Percentiles rank a stretch among this genome's conserved stretches.
phyloP scores from a whole-genome alignment of 371 early-diverging fungal species.

The Hamiltosporidium tvaerminnensis region DNA sequence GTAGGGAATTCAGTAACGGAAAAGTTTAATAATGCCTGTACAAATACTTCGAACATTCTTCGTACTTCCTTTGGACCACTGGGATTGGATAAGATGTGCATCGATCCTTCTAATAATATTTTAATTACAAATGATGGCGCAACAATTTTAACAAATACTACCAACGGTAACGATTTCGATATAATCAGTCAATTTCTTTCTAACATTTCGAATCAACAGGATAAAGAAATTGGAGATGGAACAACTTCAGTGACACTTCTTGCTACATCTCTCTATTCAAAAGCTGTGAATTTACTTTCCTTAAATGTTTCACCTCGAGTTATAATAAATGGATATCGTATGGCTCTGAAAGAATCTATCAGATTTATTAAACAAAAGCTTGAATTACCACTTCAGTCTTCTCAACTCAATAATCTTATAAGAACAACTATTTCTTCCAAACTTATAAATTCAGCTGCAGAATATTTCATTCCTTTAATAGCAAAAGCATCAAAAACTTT shows the following conservation, averaged over 20 bases:
- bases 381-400: constrained; percentile 57
- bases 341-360: constrained; percentile 92
- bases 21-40: too few relatives aligned
- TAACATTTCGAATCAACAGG: constrained; percentile 95
- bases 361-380: constrained; percentile 86
- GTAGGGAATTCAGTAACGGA: too few relatives aligned
- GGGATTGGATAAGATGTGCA: constrained; percentile 98
- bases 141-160: constrained; percentile 83
- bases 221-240: constrained; percentile 98
- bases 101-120: constrained; percentile 95
- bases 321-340: constrained; percentile 85
- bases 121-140: constrained; percentile 99
- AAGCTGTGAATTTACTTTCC: constrained; percentile 84
- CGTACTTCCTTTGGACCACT: constrained; percentile 91
- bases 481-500: constrained; percentile 1
- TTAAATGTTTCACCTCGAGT: constrained; percentile 92
- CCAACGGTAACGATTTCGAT: constrained; percentile 55
- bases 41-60: background rate
- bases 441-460: too few relatives aligned
- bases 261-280: constrained; percentile 80
- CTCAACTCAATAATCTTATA: background rate
- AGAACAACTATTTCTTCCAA: background rate
- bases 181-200: constrained; percentile 88
- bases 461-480: background rate
- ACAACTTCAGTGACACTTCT: constrained; percentile 97